Percentiles rank a stretch among this genome's conserved stretches.
Conservation (phyloP, 805 yeast species). For the Starmerella lactis-condensi region DNA sequence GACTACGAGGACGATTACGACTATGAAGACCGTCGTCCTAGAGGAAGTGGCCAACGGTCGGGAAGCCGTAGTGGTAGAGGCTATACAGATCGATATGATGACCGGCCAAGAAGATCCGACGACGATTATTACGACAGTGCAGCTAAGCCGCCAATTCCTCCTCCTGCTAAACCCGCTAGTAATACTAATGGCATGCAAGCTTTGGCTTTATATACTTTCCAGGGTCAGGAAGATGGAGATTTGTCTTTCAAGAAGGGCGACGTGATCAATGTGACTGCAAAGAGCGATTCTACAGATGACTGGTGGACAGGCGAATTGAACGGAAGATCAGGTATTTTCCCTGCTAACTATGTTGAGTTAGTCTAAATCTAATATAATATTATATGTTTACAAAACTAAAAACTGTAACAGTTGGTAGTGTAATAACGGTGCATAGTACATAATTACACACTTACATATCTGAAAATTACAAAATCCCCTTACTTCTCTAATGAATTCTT, state of each 20-base stretch:
- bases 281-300: conserved; percentile 75
- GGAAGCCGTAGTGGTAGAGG: conserved; percentile 7
- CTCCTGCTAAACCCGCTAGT: conserved; percentile 6
- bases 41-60: conserved; percentile 1
- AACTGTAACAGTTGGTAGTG: too few relatives aligned
- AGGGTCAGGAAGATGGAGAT: conserved; percentile 88
- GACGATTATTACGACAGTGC: conserved; percentile 5
- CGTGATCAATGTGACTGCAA: conserved; percentile 67
- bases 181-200: conserved; percentile 47
- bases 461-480: not conserved
- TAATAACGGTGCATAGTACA: too few relatives aligned
- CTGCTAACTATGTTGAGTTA: conserved; percentile 88
- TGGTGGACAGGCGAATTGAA: conserved; percentile 97
- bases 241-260: conserved; percentile 88
- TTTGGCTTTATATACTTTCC: conserved; percentile 71
- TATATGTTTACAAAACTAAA: too few relatives aligned
- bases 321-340: conserved; percentile 80
- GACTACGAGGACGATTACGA: conserved; percentile 13
- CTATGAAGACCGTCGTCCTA: not conserved
- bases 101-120: conserved; percentile 9
- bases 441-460: not conserved
- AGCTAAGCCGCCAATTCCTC: conserved; percentile 1
- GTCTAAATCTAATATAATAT: conserved; percentile 24
- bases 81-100: conserved; percentile 15
- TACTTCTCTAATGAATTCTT: not conserved